Evolutionary conservation across 768 basidiomycete species (phyloP).

Genomic region (Hemileccinum impolitum): DNA sequence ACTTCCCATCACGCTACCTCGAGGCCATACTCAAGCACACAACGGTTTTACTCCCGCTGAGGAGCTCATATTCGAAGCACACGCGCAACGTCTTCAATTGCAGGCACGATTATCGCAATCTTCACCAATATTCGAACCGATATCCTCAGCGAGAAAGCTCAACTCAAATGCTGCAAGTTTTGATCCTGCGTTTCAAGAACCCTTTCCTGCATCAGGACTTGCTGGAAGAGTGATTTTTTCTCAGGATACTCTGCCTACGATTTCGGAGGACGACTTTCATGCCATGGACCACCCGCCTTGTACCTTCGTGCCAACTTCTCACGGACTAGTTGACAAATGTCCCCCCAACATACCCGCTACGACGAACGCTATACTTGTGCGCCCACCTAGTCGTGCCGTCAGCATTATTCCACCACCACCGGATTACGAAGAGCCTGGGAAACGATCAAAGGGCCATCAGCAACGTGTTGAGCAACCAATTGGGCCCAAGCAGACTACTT

Average conservation of each 20-base stretch:
- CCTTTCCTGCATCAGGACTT: conserved; percentile 1
- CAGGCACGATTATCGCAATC: conserved; percentile 10
- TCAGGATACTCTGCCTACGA: conserved; percentile 23
- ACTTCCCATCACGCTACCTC: conserved; percentile 10
- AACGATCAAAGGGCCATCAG: conserved; percentile 10
- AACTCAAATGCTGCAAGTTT: conserved; percentile 9
- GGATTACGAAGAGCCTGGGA: conserved; percentile 16
- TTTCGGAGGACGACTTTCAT: conserved; percentile 39
- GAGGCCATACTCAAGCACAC: conserved; percentile 34
- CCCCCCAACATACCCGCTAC: background rate
- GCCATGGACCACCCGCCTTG: conserved; percentile 15
- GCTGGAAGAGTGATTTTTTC: conserved; percentile 6
- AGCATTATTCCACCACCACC: conserved; percentile 29
- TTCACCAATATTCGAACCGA: conserved; percentile 9
- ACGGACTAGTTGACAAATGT: background rate
- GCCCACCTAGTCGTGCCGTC: conserved; percentile 29
- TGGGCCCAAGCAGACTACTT: conserved; percentile 2
- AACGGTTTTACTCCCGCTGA: conserved; percentile 68
- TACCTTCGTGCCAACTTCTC: conserved; percentile 4
- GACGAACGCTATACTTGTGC: conserved; percentile 10
- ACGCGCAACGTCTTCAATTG: conserved; percentile 29
- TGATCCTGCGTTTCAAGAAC: conserved; percentile 1
- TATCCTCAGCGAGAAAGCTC: conserved; percentile 4
- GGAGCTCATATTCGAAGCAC: conserved; percentile 62
- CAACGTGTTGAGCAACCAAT: conserved; percentile 7